Conservation (phyloP, 2,329 filamentous ascomycete genomes). For the Lasiodiplodia gonubiensis region DNA sequence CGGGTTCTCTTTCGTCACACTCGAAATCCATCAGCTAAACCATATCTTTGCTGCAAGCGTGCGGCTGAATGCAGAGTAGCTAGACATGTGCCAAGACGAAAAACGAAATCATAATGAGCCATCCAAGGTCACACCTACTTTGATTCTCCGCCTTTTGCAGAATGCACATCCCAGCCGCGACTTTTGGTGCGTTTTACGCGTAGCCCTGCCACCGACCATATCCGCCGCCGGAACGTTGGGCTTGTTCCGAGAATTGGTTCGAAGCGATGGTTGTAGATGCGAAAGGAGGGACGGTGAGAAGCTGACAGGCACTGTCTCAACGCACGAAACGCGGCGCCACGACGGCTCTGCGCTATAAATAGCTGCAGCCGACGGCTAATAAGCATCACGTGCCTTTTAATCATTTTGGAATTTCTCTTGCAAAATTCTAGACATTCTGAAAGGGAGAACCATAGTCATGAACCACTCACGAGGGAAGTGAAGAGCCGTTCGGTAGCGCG, state of each 20-base stretch:
- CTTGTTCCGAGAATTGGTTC: neutral
- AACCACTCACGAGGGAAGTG: neutral
- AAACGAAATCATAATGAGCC: neutral
- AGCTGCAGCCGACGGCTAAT: neutral
- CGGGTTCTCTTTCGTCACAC: conserved; percentile 42
- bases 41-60: neutral
- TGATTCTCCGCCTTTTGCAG: conserved; percentile 26
- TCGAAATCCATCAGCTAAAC: neutral
- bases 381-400: neutral
- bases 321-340: neutral
- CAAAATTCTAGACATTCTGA: neutral
- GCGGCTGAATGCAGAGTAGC: neutral
- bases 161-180: conserved; percentile 18
- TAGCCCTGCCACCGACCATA: neutral
- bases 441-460: neutral
- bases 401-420: neutral
- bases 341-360: neutral
- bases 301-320: too few relatives aligned
- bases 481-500: too few relatives aligned
- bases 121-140: neutral
- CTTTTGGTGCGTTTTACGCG: conserved; percentile 23
- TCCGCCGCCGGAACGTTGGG: neutral
- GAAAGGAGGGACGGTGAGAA: neutral
- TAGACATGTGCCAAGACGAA: neutral
- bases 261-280: neutral